Percentiles rank a stretch among this genome's conserved stretches.
Evolutionary conservation across 495 filamentous ascomycete genomes (phyloP).

Genomic region (Penicillium silybi): DNA sequence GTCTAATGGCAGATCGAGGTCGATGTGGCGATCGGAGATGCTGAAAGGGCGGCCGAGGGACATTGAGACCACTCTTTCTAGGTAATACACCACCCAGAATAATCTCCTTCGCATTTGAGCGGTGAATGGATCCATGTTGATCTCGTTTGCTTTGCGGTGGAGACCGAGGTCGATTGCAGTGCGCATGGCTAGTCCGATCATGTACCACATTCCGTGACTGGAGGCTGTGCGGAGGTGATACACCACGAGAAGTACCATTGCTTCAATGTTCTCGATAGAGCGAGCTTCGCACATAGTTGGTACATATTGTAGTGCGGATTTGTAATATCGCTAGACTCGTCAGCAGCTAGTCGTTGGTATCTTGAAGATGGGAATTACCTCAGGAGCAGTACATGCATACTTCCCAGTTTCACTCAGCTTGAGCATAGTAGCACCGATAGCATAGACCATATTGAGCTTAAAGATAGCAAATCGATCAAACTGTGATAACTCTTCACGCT

Average conservation of each 20-base stretch:
- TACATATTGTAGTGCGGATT: slow-evolving; percentile 47
- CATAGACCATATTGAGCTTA: slow-evolving; percentile 50
- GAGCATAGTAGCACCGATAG: slow-evolving; percentile 49
- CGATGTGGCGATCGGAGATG: slow-evolving; percentile 51
- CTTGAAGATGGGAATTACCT: slow-evolving; percentile 21
- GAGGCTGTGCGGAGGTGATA: slow-evolving; percentile 50
- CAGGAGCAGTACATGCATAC: slow-evolving; percentile 43
- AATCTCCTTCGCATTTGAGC: slow-evolving; percentile 47
- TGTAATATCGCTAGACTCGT: slow-evolving; percentile 39
- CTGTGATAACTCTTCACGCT: slow-evolving; percentile 35
- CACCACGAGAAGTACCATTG: slow-evolving; percentile 52
- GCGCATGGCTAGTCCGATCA: slow-evolving; percentile 54
- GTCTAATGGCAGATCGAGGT: slow-evolving; percentile 46
- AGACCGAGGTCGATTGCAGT: slow-evolving; percentile 52
- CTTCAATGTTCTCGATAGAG: slow-evolving; percentile 51
- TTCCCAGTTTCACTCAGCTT: slow-evolving; percentile 37
- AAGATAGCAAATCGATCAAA: slow-evolving; percentile 47
- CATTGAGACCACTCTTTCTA: slow-evolving; percentile 49
- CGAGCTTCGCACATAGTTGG: slow-evolving; percentile 48
- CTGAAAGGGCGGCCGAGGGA: slow-evolving; percentile 50
- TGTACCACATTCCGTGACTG: slow-evolving; percentile 54
- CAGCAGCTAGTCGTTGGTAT: background rate
- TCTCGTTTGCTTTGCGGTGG: slow-evolving; percentile 47
- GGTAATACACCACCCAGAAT: slow-evolving; percentile 53
- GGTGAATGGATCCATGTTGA: slow-evolving; percentile 42